These are phyloP conservation scores for Pichia pseudocactophila DNA, from an alignment of 805 yeast species.

Conservation along the genomic window DNA sequence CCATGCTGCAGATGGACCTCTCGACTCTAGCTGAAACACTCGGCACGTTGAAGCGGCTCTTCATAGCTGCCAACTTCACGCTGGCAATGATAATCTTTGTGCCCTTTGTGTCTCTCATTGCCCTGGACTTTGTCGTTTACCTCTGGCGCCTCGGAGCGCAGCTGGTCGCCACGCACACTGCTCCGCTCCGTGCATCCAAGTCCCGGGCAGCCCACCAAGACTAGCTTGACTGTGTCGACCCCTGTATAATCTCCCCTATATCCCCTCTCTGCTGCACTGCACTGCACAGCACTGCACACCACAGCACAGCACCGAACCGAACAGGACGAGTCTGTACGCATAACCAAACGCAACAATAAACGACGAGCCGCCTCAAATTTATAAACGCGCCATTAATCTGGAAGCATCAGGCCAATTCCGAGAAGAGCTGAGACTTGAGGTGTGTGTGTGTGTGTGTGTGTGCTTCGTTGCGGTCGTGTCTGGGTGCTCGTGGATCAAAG, in stretches of 20 bases:
- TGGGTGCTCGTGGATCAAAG: no score
- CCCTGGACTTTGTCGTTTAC: neutral
- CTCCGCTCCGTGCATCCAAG: neutral
- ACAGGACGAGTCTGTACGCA: no score
- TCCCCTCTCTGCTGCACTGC: no score
- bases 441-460: no score
- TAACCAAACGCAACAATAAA: no score
- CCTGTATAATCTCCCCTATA: neutral
- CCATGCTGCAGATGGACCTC: slow-evolving; percentile 7
- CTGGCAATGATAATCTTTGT: slow-evolving; percentile 7
- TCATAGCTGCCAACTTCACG: slow-evolving; percentile 16
- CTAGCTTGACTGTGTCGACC: neutral
- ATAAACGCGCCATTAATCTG: no score
- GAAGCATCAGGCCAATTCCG: no score
- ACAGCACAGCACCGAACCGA: no score
- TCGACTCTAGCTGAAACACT: neutral
- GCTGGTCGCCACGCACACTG: neutral
- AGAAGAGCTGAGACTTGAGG: no score
- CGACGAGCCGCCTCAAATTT: no score
- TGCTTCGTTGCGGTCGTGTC: no score
- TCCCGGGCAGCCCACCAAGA: neutral
- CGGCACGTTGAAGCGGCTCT: slow-evolving; percentile 11
- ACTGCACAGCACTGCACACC: no score
- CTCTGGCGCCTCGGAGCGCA: neutral
- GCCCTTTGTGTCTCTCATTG: slow-evolving; percentile 20